These are phyloP conservation scores for Agrostemma githago DNA, from an alignment of 148 eudicot species.

Conservation along the genomic window DNA sequence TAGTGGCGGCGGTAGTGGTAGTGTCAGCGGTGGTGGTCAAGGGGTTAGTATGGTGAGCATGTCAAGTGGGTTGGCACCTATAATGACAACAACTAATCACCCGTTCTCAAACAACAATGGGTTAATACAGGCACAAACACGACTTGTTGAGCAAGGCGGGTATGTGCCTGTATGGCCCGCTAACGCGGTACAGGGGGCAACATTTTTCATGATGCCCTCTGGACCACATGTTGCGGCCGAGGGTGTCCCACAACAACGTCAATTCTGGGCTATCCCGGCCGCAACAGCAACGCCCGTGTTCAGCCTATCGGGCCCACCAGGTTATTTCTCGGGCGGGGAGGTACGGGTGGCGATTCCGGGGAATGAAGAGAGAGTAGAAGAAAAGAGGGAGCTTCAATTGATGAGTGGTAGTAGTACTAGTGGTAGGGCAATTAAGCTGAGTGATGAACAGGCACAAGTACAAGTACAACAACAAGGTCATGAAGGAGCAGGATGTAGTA, in stretches of 20 bases:
- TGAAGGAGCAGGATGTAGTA: conserved; percentile 9
- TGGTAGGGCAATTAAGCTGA: conserved; percentile 18
- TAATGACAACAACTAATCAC: conserved; percentile 26
- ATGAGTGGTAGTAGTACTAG: conserved; percentile 33
- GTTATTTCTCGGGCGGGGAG: conserved; percentile 28
- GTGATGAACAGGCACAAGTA: conserved; percentile 8
- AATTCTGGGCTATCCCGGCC: conserved; percentile 74
- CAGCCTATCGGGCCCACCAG: conserved; percentile 40
- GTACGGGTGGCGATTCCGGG: conserved; percentile 7
- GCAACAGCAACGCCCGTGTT: conserved; percentile 43
- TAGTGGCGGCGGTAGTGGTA: not conserved
- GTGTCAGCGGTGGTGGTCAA: not conserved
- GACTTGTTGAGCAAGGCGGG: conserved; percentile 33
- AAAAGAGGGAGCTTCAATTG: conserved; percentile 32
- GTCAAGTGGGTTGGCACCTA: conserved; percentile 48
- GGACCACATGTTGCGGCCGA: conserved; percentile 8
- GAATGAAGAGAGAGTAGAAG: conserved; percentile 17
- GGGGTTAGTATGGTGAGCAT: conserved; percentile 13
- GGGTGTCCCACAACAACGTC: conserved; percentile 47
- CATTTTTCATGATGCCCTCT: conserved; percentile 23
- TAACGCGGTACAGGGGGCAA: conserved; percentile 26
- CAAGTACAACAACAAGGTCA: conserved; percentile 13
- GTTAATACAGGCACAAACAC: conserved; percentile 14
- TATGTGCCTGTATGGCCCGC: conserved; percentile 62
- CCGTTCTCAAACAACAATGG: not conserved